Evolutionary conservation across 768 basidiomycete species (phyloP).

Genomic region (Mycena galopus): DNA sequence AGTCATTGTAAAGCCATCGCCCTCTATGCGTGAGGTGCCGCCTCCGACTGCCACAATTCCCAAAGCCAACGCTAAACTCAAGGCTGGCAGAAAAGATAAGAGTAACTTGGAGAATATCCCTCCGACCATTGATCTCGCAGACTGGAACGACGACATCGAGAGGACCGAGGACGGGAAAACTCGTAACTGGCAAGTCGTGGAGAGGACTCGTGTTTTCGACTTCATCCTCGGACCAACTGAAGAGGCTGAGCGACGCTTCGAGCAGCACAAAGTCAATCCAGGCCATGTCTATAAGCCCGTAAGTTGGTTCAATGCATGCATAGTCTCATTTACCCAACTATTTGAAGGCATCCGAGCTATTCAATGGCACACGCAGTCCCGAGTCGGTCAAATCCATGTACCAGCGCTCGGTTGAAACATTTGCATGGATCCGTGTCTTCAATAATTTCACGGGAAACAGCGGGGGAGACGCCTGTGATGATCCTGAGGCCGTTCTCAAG

Average conservation of each 20-base stretch:
- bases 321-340: neutral
- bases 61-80: neutral
- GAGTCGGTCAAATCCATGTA: neutral
- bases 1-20: too few relatives aligned
- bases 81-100: neutral
- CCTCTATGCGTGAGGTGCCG: too few relatives aligned
- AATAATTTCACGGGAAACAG: constrained; percentile 21
- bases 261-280: neutral
- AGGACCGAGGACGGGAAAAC: neutral
- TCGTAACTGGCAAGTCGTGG: neutral
- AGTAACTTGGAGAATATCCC: neutral
- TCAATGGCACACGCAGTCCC: neutral
- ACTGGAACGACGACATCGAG: neutral
- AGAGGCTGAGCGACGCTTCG: neutral
- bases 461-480: constrained; percentile 11
- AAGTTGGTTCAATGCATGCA: neutral
- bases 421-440: constrained; percentile 9
- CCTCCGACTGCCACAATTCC: too few relatives aligned
- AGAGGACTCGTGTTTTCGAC: neutral
- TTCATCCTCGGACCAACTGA: neutral
- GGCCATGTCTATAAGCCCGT: neutral
- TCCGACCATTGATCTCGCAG: neutral
- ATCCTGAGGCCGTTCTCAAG: constrained; percentile 2
- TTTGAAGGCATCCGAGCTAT: neutral
- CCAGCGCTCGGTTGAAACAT: constrained; percentile 1